Conservation (phyloP, 495 filamentous ascomycete species). For the Beverwykella pulmonaria region DNA sequence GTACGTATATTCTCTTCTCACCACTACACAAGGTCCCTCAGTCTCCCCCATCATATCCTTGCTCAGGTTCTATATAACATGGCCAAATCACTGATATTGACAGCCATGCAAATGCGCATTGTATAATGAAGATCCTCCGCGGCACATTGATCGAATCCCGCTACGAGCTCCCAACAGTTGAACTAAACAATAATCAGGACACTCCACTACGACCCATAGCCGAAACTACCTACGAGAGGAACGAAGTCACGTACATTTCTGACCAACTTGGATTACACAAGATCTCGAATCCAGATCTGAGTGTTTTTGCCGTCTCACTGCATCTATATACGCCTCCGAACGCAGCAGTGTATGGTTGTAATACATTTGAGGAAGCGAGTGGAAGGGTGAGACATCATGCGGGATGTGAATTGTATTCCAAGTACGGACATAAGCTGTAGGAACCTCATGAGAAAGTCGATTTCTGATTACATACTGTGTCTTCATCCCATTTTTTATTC, state of each 20-base stretch:
- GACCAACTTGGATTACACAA: slow-evolving; percentile 83
- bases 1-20: slow-evolving; percentile 11
- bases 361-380: slow-evolving; percentile 70
- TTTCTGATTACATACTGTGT: no score
- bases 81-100: no score
- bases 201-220: slow-evolving; percentile 56
- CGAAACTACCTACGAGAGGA: slow-evolving; percentile 58
- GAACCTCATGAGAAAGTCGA: no score
- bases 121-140: slow-evolving; percentile 63
- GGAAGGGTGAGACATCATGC: slow-evolving; percentile 71
- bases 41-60: no score
- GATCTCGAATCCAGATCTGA: slow-evolving; percentile 71
- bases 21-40: no score
- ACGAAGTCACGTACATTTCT: slow-evolving; percentile 81
- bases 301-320: slow-evolving; percentile 78
- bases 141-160: slow-evolving; percentile 77
- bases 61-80: no score
- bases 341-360: slow-evolving; percentile 72
- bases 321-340: slow-evolving; percentile 93
- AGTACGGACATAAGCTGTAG: slow-evolving; percentile 43
- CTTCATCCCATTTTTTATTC: no score
- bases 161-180: slow-evolving; percentile 69
- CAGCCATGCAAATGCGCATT: slow-evolving; percentile 48
- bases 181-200: slow-evolving; percentile 52
- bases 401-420: slow-evolving; percentile 64